phyloP scores from a whole-genome alignment of 148 eudicot species.

The Beta vulgaris region DNA sequence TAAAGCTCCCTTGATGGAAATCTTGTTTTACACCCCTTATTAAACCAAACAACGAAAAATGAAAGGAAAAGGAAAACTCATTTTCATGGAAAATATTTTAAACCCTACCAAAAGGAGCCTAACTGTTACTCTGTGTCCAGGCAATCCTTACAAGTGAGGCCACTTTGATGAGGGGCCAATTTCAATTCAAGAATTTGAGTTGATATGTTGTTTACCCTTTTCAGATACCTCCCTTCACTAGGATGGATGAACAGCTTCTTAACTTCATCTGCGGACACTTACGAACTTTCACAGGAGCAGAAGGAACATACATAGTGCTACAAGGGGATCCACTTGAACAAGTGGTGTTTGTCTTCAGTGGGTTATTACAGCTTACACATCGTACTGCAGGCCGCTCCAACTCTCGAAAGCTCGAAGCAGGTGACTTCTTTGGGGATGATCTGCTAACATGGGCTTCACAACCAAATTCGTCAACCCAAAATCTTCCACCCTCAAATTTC shows the following conservation, averaged over 20 bases:
- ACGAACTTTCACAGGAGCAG: not conserved
- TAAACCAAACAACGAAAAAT: too few species aligned
- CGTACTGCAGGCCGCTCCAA: not conserved
- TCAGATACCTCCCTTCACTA: slow-evolving; percentile 11
- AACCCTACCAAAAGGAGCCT: too few species aligned
- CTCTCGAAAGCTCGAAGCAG: slow-evolving; percentile 8
- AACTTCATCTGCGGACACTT: slow-evolving; percentile 13
- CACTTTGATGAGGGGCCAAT: too few species aligned
- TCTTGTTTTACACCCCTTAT: too few species aligned
- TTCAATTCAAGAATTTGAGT: too few species aligned
- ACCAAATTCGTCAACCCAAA: slow-evolving; percentile 1
- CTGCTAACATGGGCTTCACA: slow-evolving; percentile 11
- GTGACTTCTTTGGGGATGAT: slow-evolving; percentile 23
- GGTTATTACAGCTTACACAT: slow-evolving; percentile 17
- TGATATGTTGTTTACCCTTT: not conserved
- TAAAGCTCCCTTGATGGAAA: too few species aligned
- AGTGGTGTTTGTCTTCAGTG: slow-evolving; percentile 18
- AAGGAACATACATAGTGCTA: slow-evolving; percentile 17
- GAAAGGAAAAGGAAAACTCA: too few species aligned
- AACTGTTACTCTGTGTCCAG: too few species aligned
- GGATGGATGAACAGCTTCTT: slow-evolving; percentile 19
- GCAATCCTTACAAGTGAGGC: too few species aligned
- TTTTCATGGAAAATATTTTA: too few species aligned
- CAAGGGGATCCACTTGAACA: slow-evolving; percentile 19
- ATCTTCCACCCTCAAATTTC: not conserved